A percentile compares a stretch with the other conserved stretches of the same genome.
Evolutionary conservation across 2,329 filamentous ascomycete genomes (phyloP).

Genomic region (Ceratocystiopsis minuta): DNA sequence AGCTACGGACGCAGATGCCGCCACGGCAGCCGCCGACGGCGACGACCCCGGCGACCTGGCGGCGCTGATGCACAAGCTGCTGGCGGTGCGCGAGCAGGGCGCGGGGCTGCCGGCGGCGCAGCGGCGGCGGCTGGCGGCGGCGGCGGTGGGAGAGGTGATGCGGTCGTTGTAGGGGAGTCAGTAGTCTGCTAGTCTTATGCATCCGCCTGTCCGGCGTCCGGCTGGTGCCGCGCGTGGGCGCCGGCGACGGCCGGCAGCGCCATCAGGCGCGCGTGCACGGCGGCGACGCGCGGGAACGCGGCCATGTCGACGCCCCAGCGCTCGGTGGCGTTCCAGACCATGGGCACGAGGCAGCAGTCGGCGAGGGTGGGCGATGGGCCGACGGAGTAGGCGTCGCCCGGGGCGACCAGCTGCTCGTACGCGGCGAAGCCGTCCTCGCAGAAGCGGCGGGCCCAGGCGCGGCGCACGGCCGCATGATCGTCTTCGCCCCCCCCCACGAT

Average conservation of each 20-base stretch:
- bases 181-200: too few species aligned
- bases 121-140: slow-evolving; percentile 39
- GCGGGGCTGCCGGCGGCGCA: slow-evolving; percentile 42
- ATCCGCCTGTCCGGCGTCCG: slow-evolving; percentile 17
- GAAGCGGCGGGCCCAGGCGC: too few species aligned
- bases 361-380: slow-evolving; percentile 38
- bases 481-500: too few species aligned
- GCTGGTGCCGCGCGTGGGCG: slow-evolving; percentile 35
- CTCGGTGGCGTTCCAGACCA: slow-evolving; percentile 34
- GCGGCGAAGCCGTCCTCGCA: slow-evolving; percentile 35
- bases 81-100: slow-evolving; percentile 40
- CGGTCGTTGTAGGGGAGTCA: slow-evolving; percentile 29
- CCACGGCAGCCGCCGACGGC: slow-evolving; percentile 5
- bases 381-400: slow-evolving; percentile 28
- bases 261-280: slow-evolving; percentile 27
- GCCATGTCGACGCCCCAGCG: slow-evolving; percentile 33
- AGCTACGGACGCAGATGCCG: too few species aligned
- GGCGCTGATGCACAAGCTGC: slow-evolving; percentile 41
- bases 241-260: slow-evolving; percentile 29
- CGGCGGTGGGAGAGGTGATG: slow-evolving; percentile 47
- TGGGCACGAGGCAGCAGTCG: slow-evolving; percentile 39
- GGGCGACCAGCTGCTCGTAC: slow-evolving; percentile 30
- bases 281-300: slow-evolving; percentile 27
- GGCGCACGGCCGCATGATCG: too few species aligned
- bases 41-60: slow-evolving; percentile 19